Percentiles rank a stretch among this genome's conserved stretches.
Evolutionary conservation across 1,139 yeast genomes (phyloP).

Genomic region (Yamadazyma dendronema): DNA sequence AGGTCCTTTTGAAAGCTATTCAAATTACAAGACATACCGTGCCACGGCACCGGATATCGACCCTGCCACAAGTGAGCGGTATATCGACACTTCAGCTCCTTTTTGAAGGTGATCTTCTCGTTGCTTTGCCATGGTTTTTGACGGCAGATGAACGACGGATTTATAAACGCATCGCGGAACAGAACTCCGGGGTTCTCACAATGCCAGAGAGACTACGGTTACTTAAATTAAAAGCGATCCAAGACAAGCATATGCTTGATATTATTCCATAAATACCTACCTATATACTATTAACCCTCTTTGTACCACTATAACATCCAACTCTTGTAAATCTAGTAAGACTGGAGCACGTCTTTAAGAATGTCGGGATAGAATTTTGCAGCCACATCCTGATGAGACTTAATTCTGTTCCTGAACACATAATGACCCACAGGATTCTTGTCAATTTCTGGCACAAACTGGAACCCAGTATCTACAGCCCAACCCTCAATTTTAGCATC

Average conservation of each 20-base stretch:
- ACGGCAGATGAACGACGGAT: no score
- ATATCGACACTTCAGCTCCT: constrained; percentile 48
- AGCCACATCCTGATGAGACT: constrained; percentile 69
- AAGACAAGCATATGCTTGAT: no score
- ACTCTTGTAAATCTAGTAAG: constrained; percentile 5
- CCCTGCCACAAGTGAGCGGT: constrained; percentile 60
- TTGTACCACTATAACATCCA: not conserved
- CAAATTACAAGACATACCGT: constrained; percentile 19
- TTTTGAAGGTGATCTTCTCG: constrained; percentile 51
- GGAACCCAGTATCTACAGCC: constrained; percentile 51
- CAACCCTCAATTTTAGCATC: constrained; percentile 37
- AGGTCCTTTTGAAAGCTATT: constrained; percentile 5
- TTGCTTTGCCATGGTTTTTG: not conserved
- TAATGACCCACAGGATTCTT: constrained; percentile 56
- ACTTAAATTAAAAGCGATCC: no score
- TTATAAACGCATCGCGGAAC: constrained; percentile 2
- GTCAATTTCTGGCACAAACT: constrained; percentile 42
- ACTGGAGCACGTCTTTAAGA: constrained; percentile 27
- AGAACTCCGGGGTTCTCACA: no score
- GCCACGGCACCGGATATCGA: constrained; percentile 70
- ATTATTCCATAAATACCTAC: no score
- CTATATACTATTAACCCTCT: no score
- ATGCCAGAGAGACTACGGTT: no score
- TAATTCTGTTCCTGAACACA: constrained; percentile 61
- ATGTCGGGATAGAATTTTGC: constrained; percentile 60